A percentile compares a stretch with the other conserved stretches of the same genome.
Conservation (phyloP, 2,329 filamentous ascomycete genomes). For the Trichoderma arundinaceum region DNA sequence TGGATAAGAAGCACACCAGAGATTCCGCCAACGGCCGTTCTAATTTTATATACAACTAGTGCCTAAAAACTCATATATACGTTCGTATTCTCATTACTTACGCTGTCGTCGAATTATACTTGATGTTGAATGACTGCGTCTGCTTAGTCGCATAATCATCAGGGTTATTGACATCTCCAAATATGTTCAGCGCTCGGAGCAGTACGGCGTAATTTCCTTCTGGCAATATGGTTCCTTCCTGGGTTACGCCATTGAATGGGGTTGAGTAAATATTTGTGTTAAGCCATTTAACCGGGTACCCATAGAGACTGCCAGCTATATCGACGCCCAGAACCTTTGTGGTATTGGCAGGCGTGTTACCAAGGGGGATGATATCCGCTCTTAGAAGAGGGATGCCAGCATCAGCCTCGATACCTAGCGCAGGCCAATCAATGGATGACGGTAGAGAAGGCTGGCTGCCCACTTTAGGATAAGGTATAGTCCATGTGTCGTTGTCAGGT, state of each 20-base stretch:
- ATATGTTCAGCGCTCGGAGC: constrained; percentile 17
- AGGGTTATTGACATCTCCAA: constrained; percentile 1
- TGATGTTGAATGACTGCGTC: constrained; percentile 22
- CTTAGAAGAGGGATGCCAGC: constrained; percentile 8
- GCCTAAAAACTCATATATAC: background rate
- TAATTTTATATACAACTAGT: background rate
- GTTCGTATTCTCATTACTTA: background rate
- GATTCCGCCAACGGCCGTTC: no score
- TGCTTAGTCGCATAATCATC: constrained; percentile 8
- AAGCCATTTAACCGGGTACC: constrained; percentile 6
- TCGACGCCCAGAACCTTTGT: constrained; percentile 11
- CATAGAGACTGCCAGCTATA: constrained; percentile 4
- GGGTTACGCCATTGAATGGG: constrained; percentile 12
- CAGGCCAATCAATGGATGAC: constrained; percentile 14
- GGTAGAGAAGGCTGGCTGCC: background rate
- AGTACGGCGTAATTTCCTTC: constrained; percentile 9
- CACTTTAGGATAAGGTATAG: constrained; percentile 13
- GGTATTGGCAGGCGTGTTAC: constrained; percentile 3
- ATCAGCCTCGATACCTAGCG: background rate
- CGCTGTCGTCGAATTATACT: constrained; percentile 1
- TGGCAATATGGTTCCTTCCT: constrained; percentile 6
- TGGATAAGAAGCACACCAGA: no score
- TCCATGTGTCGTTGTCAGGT: constrained; percentile 18
- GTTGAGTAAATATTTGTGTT: background rate
- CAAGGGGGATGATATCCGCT: constrained; percentile 19